A percentile compares a stretch with the other conserved stretches of the same genome.
Evolutionary conservation across 371 early-diverging fungal genomes (phyloP).

Genomic region (Encephalitozoon hellem): DNA sequence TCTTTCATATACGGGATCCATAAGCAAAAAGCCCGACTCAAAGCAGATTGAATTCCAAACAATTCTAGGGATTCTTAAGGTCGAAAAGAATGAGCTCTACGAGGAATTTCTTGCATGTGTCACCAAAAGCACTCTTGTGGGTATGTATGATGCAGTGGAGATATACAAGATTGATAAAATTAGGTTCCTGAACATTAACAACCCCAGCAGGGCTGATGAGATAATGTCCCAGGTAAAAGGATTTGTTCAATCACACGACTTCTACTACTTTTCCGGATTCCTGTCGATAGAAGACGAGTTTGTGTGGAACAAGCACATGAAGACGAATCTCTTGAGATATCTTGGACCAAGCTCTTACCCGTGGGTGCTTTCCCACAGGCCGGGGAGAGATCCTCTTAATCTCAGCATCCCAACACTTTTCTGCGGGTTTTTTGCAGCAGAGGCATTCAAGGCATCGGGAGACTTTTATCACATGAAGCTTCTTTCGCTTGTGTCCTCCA

Average conservation of each 20-base stretch:
- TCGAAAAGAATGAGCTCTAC: background rate
- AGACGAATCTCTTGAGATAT: background rate
- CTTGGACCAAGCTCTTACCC: background rate
- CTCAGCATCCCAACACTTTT: conserved; percentile 12
- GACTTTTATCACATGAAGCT: conserved; percentile 23
- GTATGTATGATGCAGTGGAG: background rate
- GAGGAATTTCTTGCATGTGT: conserved; percentile 26
- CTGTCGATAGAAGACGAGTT: conserved; percentile 30
- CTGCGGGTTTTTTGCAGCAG: conserved; percentile 37
- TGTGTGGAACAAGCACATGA: conserved; percentile 44
- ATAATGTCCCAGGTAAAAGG: conserved; percentile 15
- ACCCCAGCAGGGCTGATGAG: background rate
- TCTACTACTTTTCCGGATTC: conserved; percentile 19
- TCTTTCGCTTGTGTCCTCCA: conserved; percentile 44
- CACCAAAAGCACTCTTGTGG: background rate
- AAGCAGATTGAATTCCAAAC: conserved; percentile 15
- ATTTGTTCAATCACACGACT: conserved; percentile 31
- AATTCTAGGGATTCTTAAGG: conserved; percentile 32
- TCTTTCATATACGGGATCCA: background rate
- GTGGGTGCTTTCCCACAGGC: background rate
- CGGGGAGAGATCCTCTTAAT: background rate
- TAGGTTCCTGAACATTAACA: conserved; percentile 4
- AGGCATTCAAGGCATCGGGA: background rate
- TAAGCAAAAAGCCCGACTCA: background rate
- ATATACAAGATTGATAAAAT: conserved; percentile 32